Conservation (phyloP, 2,329 filamentous ascomycete genomes). For the Mollisiaceae sp. region DNA sequence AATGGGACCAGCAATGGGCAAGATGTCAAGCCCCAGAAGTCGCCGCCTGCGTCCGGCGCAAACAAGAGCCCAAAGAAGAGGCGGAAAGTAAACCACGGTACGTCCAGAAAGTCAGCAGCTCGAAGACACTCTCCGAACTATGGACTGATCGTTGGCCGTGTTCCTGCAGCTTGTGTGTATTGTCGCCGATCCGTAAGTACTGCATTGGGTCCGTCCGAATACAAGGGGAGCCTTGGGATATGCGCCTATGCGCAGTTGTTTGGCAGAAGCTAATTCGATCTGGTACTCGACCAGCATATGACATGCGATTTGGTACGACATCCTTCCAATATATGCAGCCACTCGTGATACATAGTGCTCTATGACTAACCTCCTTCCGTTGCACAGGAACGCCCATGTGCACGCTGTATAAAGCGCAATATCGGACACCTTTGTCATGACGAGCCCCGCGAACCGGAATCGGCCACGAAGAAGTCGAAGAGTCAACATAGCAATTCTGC, state of each 20-base stretch:
- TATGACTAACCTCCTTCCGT: slow-evolving; percentile 40
- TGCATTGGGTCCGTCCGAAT: slow-evolving; percentile 41
- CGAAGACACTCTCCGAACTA: slow-evolving; percentile 37
- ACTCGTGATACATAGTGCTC: slow-evolving; percentile 40
- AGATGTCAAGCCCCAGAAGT: slow-evolving; percentile 41
- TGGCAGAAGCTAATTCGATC: slow-evolving; percentile 44
- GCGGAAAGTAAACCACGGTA: slow-evolving; percentile 90
- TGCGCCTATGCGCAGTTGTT: slow-evolving; percentile 42
- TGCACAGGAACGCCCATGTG: slow-evolving; percentile 87
- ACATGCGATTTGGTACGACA: slow-evolving; percentile 83
- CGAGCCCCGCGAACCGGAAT: slow-evolving; percentile 83
- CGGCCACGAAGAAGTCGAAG: slow-evolving; percentile 75
- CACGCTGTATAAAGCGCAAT: slow-evolving; percentile 96
- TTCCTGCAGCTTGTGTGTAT: slow-evolving; percentile 79
- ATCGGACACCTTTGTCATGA: slow-evolving; percentile 99
- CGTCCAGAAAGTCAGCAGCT: slow-evolving; percentile 45
- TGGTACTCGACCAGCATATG: slow-evolving; percentile 71
- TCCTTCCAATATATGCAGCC: slow-evolving; percentile 38
- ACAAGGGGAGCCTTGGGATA: slow-evolving; percentile 36
- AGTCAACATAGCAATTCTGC: slow-evolving; percentile 60
- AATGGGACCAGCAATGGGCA: slow-evolving; percentile 43
- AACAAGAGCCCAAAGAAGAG: slow-evolving; percentile 76
- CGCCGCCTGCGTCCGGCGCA: slow-evolving; percentile 39
- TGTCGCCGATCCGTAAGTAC: slow-evolving; percentile 86
- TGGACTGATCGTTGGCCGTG: slow-evolving; percentile 44